A percentile compares a stretch with the other conserved stretches of the same genome.
phyloP scores from a whole-genome alignment of 2,329 filamentous ascomycete species.

The Pleomassaria siparia region DNA sequence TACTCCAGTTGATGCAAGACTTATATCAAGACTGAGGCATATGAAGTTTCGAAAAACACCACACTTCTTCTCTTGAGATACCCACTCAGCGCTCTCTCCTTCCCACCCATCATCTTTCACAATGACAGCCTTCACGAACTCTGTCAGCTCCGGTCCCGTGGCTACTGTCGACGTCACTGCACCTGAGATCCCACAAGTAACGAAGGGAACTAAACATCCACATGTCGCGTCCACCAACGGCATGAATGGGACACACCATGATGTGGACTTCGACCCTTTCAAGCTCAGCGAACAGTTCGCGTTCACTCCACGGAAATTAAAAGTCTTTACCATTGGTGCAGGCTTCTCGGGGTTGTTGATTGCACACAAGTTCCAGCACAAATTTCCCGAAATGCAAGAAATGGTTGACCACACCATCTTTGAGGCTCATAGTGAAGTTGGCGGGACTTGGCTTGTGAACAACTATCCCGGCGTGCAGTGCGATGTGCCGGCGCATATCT shows the following conservation, averaged over 20 bases:
- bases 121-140: slow-evolving; percentile 1
- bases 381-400: slow-evolving; percentile 27
- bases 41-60: not conserved
- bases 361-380: slow-evolving; percentile 10
- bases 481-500: slow-evolving; percentile 33
- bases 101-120: not conserved
- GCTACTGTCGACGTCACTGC: not conserved
- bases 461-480: slow-evolving; percentile 46
- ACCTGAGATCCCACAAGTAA: slow-evolving; percentile 6
- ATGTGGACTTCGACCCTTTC: slow-evolving; percentile 16
- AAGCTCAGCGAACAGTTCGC: slow-evolving; percentile 19
- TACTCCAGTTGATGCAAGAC: not conserved
- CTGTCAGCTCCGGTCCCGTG: not conserved
- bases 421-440: slow-evolving; percentile 35
- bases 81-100: not conserved
- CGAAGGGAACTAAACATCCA: slow-evolving; percentile 3
- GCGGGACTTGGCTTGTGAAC: slow-evolving; percentile 44
- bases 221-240: not conserved
- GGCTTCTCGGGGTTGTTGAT: slow-evolving; percentile 9
- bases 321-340: slow-evolving; percentile 15
- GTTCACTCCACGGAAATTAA: slow-evolving; percentile 20
- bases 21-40: not conserved
- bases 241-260: not conserved
- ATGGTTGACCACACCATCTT: slow-evolving; percentile 43
- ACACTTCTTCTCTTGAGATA: not conserved